Evolutionary conservation across 75 land plant genomes (phyloP).

Genomic region (Isoetes taiwanensis): DNA sequence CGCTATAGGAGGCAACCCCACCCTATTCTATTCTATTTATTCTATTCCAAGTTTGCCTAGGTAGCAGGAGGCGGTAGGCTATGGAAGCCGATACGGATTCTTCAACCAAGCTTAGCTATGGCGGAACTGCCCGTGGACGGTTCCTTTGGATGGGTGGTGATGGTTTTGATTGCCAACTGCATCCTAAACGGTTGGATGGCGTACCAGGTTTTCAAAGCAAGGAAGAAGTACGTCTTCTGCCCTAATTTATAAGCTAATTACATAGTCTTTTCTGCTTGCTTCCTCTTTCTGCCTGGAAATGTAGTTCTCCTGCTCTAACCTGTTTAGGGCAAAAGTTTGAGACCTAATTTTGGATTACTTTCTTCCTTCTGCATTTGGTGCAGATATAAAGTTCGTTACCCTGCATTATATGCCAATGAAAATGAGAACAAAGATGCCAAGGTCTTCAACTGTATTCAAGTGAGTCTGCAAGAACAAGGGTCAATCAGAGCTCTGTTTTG

Average conservation of each 20-base stretch:
- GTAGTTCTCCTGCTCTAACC: no score
- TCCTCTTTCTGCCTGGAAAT: background rate
- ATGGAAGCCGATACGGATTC: no score
- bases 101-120: no score
- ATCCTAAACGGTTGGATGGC: slow-evolving; percentile 64
- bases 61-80: no score
- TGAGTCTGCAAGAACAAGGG: slow-evolving; percentile 5
- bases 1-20: no score
- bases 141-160: slow-evolving; percentile 50
- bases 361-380: background rate
- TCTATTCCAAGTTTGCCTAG: no score
- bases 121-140: no score
- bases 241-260: background rate
- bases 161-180: slow-evolving; percentile 36
- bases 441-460: slow-evolving; percentile 87
- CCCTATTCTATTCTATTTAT: no score
- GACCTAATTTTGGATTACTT: background rate
- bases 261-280: background rate
- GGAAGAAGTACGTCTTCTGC: slow-evolving; percentile 30
- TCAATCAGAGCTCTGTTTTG: no score
- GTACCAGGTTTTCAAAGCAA: slow-evolving; percentile 47
- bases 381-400: slow-evolving; percentile 65
- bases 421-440: slow-evolving; percentile 73
- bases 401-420: slow-evolving; percentile 67
- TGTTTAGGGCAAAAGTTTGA: background rate